Evolutionary conservation across 2,329 filamentous ascomycete species (phyloP).

Genomic region (Stagonosporopsis rhizophila): DNA sequence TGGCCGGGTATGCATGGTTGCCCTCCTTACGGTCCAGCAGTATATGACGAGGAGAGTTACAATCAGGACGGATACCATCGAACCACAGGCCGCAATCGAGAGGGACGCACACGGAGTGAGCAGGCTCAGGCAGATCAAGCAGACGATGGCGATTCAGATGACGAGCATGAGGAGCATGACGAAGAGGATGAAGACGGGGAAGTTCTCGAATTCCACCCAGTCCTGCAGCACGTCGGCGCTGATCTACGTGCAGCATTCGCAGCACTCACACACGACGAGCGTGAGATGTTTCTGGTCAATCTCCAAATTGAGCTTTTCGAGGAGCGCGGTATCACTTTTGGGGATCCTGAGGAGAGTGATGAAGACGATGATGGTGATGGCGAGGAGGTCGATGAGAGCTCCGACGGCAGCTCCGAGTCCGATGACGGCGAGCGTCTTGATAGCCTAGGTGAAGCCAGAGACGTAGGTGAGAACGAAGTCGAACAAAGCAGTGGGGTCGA

Average conservation of each 20-base stretch:
- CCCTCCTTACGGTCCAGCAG: conserved; percentile 39
- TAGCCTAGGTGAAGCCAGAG: neutral
- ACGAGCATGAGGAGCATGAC: conserved; percentile 16
- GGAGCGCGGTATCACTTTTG: conserved; percentile 17
- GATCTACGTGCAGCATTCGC: conserved; percentile 20
- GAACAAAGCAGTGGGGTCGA: neutral
- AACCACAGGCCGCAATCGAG: conserved; percentile 35
- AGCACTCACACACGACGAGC: conserved; percentile 12
- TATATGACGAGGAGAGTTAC: conserved; percentile 42
- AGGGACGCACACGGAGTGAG: conserved; percentile 30
- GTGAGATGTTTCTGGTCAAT: conserved; percentile 25
- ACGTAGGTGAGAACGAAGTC: neutral
- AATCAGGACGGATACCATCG: conserved; percentile 43
- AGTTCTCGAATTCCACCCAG: conserved; percentile 2
- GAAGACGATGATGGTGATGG: neutral
- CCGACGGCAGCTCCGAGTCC: neutral
- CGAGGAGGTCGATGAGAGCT: neutral
- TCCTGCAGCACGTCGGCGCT: conserved; percentile 25
- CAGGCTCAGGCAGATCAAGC: conserved; percentile 10
- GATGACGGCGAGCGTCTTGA: neutral
- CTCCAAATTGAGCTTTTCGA: conserved; percentile 30
- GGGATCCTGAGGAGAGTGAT: neutral
- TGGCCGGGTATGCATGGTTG: conserved; percentile 43
- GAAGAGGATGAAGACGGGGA: conserved; percentile 18
- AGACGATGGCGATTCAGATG: conserved; percentile 19